Evolutionary conservation across 2,329 filamentous ascomycete genomes (phyloP).

Genomic region (Trichoderma lentiforme): DNA sequence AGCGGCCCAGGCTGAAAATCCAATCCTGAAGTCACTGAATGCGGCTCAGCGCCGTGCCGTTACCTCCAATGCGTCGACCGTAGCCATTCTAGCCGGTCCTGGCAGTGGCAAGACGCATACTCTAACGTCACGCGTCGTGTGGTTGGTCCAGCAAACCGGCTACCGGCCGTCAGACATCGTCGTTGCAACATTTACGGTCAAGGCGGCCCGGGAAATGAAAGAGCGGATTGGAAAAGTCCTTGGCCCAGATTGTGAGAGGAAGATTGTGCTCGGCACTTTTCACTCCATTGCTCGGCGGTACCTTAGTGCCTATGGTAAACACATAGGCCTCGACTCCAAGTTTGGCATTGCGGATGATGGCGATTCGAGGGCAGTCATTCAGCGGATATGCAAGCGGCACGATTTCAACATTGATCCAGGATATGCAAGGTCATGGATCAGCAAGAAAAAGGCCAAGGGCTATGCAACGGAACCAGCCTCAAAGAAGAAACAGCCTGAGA

Average conservation of each 20-base stretch:
- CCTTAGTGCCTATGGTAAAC: slow-evolving; percentile 75
- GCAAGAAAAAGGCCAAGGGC: slow-evolving; percentile 60
- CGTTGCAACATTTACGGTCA: slow-evolving; percentile 95
- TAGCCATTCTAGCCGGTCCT: slow-evolving; percentile 65
- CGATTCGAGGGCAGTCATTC: slow-evolving; percentile 76
- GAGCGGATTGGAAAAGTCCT: slow-evolving; percentile 77
- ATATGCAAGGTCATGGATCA: slow-evolving; percentile 72
- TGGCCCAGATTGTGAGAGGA: slow-evolving; percentile 71
- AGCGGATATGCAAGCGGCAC: slow-evolving; percentile 76
- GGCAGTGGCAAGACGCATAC: slow-evolving; percentile 92
- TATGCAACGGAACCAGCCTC: slow-evolving; percentile 41
- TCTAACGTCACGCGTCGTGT: slow-evolving; percentile 85
- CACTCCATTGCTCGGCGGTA: slow-evolving; percentile 90
- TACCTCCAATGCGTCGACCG: slow-evolving; percentile 49
- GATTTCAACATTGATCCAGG: slow-evolving; percentile 66
- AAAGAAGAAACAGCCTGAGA: slow-evolving; percentile 37
- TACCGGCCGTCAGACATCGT: slow-evolving; percentile 83
- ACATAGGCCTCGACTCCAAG: slow-evolving; percentile 75
- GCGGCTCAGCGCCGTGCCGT: slow-evolving; percentile 55
- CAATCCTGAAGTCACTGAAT: slow-evolving; percentile 51
- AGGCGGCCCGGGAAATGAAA: slow-evolving; percentile 91
- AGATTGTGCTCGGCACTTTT: slow-evolving; percentile 86
- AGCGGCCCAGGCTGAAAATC: slow-evolving; percentile 23
- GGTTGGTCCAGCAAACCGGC: slow-evolving; percentile 70
- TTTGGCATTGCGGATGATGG: slow-evolving; percentile 88